Evolutionary conservation across 345 rosid genomes (phyloP).

Genomic region (Lepidium sativum): DNA sequence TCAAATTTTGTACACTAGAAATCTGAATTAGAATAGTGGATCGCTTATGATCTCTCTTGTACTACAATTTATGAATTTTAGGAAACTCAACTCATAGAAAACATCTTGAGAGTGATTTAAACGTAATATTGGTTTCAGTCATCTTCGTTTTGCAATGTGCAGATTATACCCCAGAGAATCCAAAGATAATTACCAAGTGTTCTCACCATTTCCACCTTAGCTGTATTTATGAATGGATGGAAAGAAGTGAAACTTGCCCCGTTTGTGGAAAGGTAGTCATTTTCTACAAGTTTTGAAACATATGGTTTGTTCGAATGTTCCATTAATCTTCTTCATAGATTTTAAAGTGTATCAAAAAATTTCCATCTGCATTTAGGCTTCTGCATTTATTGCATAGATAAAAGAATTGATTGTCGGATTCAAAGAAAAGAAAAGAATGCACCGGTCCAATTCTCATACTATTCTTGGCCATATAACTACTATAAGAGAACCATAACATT

Average conservation of each 20-base stretch:
- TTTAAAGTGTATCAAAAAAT: neutral
- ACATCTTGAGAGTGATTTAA: neutral
- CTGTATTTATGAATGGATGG: slow-evolving; percentile 99
- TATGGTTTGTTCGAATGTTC: neutral
- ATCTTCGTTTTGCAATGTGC: slow-evolving; percentile 18
- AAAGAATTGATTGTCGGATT: too few relatives aligned
- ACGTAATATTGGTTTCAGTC: neutral
- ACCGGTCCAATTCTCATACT: neutral
- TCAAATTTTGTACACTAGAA: neutral
- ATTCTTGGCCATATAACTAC: neutral
- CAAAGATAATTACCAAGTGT: slow-evolving; percentile 84
- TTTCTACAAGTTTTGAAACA: neutral
- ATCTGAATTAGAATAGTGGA: neutral
- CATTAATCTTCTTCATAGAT: slow-evolving; percentile 10
- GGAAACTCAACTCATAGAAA: neutral
- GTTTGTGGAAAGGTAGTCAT: slow-evolving; percentile 90
- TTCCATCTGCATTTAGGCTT: neutral
- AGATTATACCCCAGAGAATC: slow-evolving; percentile 93
- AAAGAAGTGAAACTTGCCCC: slow-evolving; percentile 96
- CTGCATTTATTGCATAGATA: neutral
- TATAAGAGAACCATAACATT: neutral
- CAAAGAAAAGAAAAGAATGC: neutral
- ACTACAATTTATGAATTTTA: neutral
- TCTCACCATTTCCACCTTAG: slow-evolving; percentile 98
- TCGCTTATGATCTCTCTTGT: neutral